phyloP scores from a whole-genome alignment of 331 rosid species.

The Cydonia oblonga region DNA sequence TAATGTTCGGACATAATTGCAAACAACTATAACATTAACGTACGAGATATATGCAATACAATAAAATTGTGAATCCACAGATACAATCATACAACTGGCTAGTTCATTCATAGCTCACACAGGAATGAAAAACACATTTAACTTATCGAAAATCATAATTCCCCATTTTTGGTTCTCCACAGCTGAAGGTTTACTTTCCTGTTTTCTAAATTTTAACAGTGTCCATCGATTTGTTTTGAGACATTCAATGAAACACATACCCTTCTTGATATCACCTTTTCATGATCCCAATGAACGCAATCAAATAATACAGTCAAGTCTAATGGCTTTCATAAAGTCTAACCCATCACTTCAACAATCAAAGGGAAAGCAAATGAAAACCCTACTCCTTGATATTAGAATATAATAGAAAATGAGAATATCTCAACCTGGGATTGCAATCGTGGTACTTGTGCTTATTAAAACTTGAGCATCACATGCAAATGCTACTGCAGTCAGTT shows the following conservation, averaged over 20 bases:
- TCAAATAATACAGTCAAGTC: background rate
- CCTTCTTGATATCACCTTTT: background rate
- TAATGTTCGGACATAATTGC: background rate
- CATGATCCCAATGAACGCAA: background rate
- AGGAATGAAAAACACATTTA: background rate
- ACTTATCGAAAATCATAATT: background rate
- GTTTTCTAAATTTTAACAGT: background rate
- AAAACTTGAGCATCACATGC: background rate
- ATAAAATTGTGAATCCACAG: background rate
- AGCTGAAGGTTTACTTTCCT: background rate
- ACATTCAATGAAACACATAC: background rate
- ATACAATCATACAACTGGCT: background rate
- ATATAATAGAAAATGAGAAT: background rate
- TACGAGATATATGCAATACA: background rate
- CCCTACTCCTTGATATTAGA: background rate
- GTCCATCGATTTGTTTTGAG: background rate
- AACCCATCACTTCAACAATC: background rate
- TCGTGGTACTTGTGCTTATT: background rate
- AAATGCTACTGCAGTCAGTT: background rate
- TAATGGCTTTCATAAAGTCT: background rate
- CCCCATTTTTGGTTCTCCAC: background rate
- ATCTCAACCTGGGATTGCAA: background rate
- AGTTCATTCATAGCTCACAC: background rate
- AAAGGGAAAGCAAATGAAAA: background rate
- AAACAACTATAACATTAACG: background rate